These are phyloP conservation scores for Fonsecaea monophora DNA, from an alignment of 2,329 filamentous ascomycete species.

Conservation along the genomic window DNA sequence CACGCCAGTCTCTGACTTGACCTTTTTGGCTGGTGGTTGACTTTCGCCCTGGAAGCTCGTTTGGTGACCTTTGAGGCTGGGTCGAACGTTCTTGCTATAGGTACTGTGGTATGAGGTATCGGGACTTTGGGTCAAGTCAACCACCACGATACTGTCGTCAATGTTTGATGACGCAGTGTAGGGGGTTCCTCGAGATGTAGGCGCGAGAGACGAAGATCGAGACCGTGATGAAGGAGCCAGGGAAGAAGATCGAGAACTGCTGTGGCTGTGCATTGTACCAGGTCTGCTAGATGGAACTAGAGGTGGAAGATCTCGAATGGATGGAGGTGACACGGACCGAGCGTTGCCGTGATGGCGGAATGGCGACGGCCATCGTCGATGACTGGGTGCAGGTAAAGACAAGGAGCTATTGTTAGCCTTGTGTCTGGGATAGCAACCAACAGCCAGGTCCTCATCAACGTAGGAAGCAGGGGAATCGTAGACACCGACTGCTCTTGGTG, in stretches of 20 bases:
- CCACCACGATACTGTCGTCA: conserved; percentile 39
- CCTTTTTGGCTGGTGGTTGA: conserved; percentile 51
- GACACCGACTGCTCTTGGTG: conserved; percentile 39
- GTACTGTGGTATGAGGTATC: conserved; percentile 38
- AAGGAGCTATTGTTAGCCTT: conserved; percentile 35
- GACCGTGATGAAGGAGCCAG: conserved; percentile 51
- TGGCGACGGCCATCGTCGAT: conserved; percentile 49
- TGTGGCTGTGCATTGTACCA: conserved; percentile 49
- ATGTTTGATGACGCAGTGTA: conserved; percentile 50
- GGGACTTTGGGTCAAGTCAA: conserved; percentile 40
- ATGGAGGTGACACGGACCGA: conserved; percentile 54
- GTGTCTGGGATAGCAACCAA: conserved; percentile 44
- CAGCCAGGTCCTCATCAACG: conserved; percentile 42
- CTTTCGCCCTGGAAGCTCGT: conserved; percentile 41
- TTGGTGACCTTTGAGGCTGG: conserved; percentile 45
- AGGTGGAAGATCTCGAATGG: conserved; percentile 52
- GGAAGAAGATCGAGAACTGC: conserved; percentile 54
- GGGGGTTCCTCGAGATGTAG: conserved; percentile 52
- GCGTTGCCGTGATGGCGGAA: conserved; percentile 42
- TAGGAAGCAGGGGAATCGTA: conserved; percentile 43
- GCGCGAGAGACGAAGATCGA: conserved; percentile 49
- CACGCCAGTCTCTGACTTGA: conserved; percentile 46
- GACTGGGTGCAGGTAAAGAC: conserved; percentile 39
- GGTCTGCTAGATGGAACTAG: conserved; percentile 52
- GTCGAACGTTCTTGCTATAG: conserved; percentile 29